Conservation (phyloP, 2,329 filamentous ascomycete species). For the Capronia coronata region DNA sequence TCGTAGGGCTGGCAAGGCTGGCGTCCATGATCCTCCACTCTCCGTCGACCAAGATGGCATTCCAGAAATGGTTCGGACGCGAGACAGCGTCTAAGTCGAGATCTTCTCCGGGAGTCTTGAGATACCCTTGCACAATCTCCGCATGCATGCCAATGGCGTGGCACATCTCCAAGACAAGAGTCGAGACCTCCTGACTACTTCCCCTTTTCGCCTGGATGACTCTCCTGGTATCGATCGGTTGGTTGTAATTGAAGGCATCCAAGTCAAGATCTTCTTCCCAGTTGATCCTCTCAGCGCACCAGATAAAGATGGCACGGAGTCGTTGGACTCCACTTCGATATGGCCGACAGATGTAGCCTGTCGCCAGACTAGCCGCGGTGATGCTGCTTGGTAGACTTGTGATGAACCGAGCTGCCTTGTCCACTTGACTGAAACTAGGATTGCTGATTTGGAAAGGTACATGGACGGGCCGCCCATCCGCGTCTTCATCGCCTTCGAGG, state of each 20-base stretch:
- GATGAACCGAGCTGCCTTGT: conserved; percentile 92
- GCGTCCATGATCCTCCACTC: conserved; percentile 97
- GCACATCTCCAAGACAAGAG: conserved; percentile 90
- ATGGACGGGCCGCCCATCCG: conserved; percentile 73
- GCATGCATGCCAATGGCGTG: conserved; percentile 77
- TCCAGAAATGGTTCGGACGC: conserved; percentile 97
- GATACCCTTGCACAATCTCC: conserved; percentile 80
- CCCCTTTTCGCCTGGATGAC: conserved; percentile 79
- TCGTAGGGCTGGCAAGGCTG: conserved; percentile 82
- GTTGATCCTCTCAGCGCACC: conserved; percentile 87
- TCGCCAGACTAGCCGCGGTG: conserved; percentile 74
- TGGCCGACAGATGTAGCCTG: conserved; percentile 86
- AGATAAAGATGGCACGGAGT: conserved; percentile 89
- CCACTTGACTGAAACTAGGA: conserved; percentile 78
- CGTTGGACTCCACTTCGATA: conserved; percentile 92
- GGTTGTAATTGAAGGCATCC: conserved; percentile 34
- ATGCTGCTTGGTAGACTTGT: conserved; percentile 74
- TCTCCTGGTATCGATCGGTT: conserved; percentile 63
- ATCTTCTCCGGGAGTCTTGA: conserved; percentile 82
- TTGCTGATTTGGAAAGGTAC: conserved; percentile 60
- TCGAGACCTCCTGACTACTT: conserved; percentile 81
- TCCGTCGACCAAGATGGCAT: conserved; percentile 82
- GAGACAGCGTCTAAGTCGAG: conserved; percentile 74
- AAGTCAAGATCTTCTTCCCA: conserved; percentile 95
- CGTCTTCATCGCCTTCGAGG: conserved; percentile 82